Evolutionary conservation across 225 moss, liverwort and hornwort species (phyloP), one percentile per base, ranked within the genome.

Genomic region (Pleurozium schreberi): DNA sequence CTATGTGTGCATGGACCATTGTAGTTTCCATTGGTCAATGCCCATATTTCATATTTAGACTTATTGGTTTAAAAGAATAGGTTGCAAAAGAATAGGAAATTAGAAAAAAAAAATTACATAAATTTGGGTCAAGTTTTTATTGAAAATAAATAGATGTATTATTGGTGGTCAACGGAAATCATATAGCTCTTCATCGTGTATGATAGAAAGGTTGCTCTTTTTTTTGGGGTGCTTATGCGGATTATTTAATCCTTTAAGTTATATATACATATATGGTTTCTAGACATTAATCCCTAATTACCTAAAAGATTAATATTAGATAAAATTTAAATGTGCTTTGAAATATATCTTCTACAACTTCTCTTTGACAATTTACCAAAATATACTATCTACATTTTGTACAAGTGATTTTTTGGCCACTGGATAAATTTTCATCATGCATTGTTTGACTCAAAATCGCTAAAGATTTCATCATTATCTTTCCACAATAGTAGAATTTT

Each of bases 241-340:
- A 34, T 55, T 38, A 14, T 17, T 25, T 55, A 26, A 38, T 0
- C 55, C 6, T 25, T 55, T 10, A 12, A 38, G 2, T 16, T 55
- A 5, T 6, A 10, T 78, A 26, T 55, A 5, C 4, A 10, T 78
- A 26, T 25, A 4, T 55, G 26, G 4, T 38, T 23, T 38, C 4
- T 1, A 15, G 0, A 77, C 36, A 6, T 36, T 38, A 53, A 10
- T 38, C 1, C 1, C 23, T 53, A 22, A 18, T 36, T 23, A 23
- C 15, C 0, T 53, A 6, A 1, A 6, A 0, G 2, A 53, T 23
- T 1, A 38, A 0, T 38, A 15, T 0, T 9, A 5, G 8, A 10
- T 23, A 25, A 78, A 3, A 78, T 0, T 1, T 6, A 78, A 38
- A 16, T 26, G 38, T 78, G 0, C 6, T 10, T 16, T 55, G 25